A percentile compares a stretch with the other conserved stretches of the same genome.
phyloP scores from a whole-genome alignment of 176 grass and related monocot genomes.

The Microstegium vimineum region DNA sequence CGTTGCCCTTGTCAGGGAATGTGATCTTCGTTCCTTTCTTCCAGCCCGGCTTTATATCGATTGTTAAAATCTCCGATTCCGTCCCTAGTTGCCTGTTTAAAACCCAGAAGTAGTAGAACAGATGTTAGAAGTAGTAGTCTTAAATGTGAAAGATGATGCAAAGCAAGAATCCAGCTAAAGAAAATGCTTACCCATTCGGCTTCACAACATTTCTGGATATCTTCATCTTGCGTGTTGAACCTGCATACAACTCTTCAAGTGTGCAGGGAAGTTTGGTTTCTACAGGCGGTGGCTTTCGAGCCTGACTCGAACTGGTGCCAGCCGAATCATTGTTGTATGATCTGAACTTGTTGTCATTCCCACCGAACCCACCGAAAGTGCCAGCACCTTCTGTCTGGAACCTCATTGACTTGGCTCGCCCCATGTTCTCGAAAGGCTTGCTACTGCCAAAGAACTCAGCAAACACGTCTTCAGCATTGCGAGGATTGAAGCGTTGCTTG shows the following conservation, averaged over 20 bases:
- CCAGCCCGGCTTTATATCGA: slow-evolving; percentile 90
- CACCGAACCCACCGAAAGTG: slow-evolving; percentile 82
- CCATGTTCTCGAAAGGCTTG: slow-evolving; percentile 79
- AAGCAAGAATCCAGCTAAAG: not conserved
- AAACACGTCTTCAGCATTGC: slow-evolving; percentile 87
- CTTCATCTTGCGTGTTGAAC: slow-evolving; percentile 89
- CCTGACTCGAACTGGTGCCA: slow-evolving; percentile 47
- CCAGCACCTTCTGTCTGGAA: slow-evolving; percentile 90
- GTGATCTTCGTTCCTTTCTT: slow-evolving; percentile 97
- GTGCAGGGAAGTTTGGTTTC: slow-evolving; percentile 77
- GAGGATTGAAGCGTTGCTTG: slow-evolving; percentile 71
- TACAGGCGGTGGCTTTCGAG: slow-evolving; percentile 60
- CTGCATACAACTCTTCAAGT: slow-evolving; percentile 73
- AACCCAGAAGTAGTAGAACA: no score
- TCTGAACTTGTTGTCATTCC: slow-evolving; percentile 51
- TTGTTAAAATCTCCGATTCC: slow-evolving; percentile 84
- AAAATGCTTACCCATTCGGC: slow-evolving; percentile 59
- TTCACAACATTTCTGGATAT: slow-evolving; percentile 79
- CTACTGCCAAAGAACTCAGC: slow-evolving; percentile 82
- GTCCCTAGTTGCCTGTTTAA: slow-evolving; percentile 46
- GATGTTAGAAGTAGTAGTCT: no score
- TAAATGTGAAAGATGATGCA: not conserved
- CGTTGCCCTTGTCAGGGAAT: slow-evolving; percentile 90
- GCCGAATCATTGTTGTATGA: slow-evolving; percentile 43
- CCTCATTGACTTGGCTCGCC: slow-evolving; percentile 79